phyloP scores from a whole-genome alignment of 2,329 filamentous ascomycete species.

The Sphaerostilbella broomeana region DNA sequence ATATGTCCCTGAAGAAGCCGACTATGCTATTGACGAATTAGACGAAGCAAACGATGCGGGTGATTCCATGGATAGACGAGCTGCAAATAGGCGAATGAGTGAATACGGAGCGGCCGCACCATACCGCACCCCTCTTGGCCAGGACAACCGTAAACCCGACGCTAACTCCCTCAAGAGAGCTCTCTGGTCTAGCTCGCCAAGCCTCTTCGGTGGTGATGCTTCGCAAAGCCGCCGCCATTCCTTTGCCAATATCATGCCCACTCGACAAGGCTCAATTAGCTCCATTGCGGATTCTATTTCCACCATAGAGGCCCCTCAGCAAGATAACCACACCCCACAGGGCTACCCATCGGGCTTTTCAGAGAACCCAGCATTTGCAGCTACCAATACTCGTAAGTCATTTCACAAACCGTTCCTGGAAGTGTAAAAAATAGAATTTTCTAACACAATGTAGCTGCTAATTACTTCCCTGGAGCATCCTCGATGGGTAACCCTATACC shows the following conservation, averaged over 20 bases:
- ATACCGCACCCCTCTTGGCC: slow-evolving; percentile 42
- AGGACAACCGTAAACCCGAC: slow-evolving; percentile 57
- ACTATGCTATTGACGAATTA: slow-evolving; percentile 66
- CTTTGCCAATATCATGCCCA: slow-evolving; percentile 64
- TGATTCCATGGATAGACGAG: slow-evolving; percentile 41
- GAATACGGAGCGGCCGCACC: slow-evolving; percentile 43
- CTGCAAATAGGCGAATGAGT: slow-evolving; percentile 48
- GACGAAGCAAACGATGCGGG: slow-evolving; percentile 57
- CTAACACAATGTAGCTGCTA: slow-evolving; percentile 15
- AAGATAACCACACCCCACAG: slow-evolving; percentile 37
- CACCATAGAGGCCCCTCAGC: slow-evolving; percentile 39
- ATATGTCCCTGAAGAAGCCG: slow-evolving; percentile 56
- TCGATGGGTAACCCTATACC: slow-evolving; percentile 20
- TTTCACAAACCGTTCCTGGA: not conserved
- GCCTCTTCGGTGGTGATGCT: slow-evolving; percentile 56
- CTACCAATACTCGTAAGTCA: slow-evolving; percentile 36
- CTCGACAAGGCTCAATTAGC: slow-evolving; percentile 56
- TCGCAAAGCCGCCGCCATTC: slow-evolving; percentile 75
- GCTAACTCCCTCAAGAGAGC: slow-evolving; percentile 54
- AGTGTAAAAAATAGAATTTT: too few relatives aligned
- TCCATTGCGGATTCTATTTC: slow-evolving; percentile 49
- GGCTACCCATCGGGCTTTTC: slow-evolving; percentile 37
- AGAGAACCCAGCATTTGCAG: slow-evolving; percentile 32
- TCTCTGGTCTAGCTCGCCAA: slow-evolving; percentile 66
- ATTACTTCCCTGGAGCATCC: slow-evolving; percentile 22